Base-by-base conservation (phyloP, 345 rosid genomes). In the Kandelia obovata region DNA sequence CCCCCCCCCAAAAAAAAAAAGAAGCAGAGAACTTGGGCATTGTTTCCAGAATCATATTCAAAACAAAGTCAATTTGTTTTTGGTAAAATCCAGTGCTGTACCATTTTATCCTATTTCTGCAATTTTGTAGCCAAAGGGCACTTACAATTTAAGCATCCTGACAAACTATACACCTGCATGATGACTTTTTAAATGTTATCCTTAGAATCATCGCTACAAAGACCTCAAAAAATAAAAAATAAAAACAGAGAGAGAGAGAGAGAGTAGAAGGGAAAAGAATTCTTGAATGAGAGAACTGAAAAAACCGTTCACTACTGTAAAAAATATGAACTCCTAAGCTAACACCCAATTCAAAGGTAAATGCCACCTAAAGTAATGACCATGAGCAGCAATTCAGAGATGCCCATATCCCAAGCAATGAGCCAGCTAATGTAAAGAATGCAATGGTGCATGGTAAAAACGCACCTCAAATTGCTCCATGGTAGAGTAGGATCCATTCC, bases 391-490 rank as follows among this genome's bases (percentile, higher is more conserved):
- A 47, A 16, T 27, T 19, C 51, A 25, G 49, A 56, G 46, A 39
- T 39, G 68, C 63, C 49, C 10, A 28, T 11, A 28, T 7, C 64
- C 66, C 59, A 64, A 27, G 39, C 64, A 70, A 53, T 27, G 27
- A 56, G 43, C 31, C 73, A 58, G 61, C 23, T 6, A 7, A 25
- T 56, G 52, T 11, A 32, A 72, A 71, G 59, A 17, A 64, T 66
- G 71, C 32, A 10, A 32, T 63, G 30, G 32, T 25, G 49, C 62
- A 51, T 31, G 11, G 53, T 55, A 53, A 65, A 39, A 21, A 65
- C 84, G n/a, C 75, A 86, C 97, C 97, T 89, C 96, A 62, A 91
- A 81, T 72, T 89, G 85, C 59, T 89, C 91, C 79, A 91, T 64
- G 16, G 80, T 79, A 66, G 78, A 46, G 78, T 91, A 91, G 37